These are phyloP conservation scores for Mayamaea pseudoterrestris DNA, from an alignment of 108 stramenopile genomes.

Conservation along the genomic window DNA sequence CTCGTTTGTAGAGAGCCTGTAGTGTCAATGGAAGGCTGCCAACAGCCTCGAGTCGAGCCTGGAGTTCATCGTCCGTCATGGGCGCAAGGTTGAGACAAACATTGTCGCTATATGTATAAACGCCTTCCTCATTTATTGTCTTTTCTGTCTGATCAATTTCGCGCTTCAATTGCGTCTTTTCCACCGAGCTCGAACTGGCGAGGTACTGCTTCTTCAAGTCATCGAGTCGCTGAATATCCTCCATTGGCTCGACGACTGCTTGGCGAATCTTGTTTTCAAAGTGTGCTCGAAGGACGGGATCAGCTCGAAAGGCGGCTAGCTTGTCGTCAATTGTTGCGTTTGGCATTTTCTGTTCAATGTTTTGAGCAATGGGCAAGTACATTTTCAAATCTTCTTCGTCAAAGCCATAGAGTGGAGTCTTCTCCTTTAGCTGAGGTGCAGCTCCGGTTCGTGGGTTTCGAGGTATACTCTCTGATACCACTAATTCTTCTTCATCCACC, in stretches of 20 bases:
- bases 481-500: not conserved
- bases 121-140: slow-evolving; percentile 4
- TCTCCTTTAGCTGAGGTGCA: too few relatives aligned
- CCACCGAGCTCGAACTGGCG: slow-evolving; percentile 12
- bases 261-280: slow-evolving; percentile 24
- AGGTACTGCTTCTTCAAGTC: slow-evolving; percentile 16
- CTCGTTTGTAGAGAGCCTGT: slow-evolving; percentile 20
- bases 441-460: too few relatives aligned
- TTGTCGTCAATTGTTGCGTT: slow-evolving; percentile 11
- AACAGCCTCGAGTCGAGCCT: slow-evolving; percentile 17
- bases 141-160: slow-evolving; percentile 18
- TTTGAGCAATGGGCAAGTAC: slow-evolving; percentile 20
- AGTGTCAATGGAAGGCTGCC: slow-evolving; percentile 17
- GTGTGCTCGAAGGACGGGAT: slow-evolving; percentile 17
- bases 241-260: slow-evolving; percentile 17
- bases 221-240: slow-evolving; percentile 24
- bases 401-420: slow-evolving; percentile 22
- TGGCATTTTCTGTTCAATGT: slow-evolving; percentile 16
- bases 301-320: slow-evolving; percentile 15
- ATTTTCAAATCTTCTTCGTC: slow-evolving; percentile 22
- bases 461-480: too few relatives aligned
- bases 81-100: slow-evolving; percentile 11
- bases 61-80: slow-evolving; percentile 15
- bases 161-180: slow-evolving; percentile 17
- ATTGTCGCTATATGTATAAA: slow-evolving; percentile 11